Evolutionary conservation across 1,139 yeast species (phyloP).

Genomic region (Magnusiomyces paraingens): DNA sequence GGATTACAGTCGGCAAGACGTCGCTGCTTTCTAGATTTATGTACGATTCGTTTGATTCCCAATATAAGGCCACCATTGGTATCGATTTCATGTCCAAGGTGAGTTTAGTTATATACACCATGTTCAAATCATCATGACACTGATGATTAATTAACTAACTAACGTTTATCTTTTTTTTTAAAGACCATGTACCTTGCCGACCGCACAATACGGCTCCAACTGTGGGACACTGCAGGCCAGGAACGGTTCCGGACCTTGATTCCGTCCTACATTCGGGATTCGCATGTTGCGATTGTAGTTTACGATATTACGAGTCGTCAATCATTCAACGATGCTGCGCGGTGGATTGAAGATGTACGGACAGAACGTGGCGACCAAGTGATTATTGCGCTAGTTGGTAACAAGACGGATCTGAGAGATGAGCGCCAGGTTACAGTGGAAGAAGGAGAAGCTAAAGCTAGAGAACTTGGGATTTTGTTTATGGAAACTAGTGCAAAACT

Average conservation of each 20-base stretch:
- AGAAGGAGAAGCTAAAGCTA: constrained; percentile 73
- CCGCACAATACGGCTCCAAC: constrained; percentile 62
- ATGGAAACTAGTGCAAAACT: constrained; percentile 95
- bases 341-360: constrained; percentile 83
- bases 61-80: constrained; percentile 84
- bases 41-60: constrained; percentile 98
- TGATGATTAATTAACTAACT: constrained; percentile 2
- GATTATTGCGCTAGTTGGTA: constrained; percentile 69
- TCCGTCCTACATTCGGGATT: constrained; percentile 91
- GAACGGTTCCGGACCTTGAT: constrained; percentile 91
- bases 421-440: constrained; percentile 77
- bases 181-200: constrained; percentile 69
- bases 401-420: constrained; percentile 59
- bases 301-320: constrained; percentile 80
- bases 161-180: background rate
- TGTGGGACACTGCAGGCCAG: constrained; percentile 99
- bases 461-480: constrained; percentile 69
- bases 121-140: too few relatives aligned
- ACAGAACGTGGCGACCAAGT: constrained; percentile 68
- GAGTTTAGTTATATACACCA: constrained; percentile 3
- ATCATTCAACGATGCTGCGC: constrained; percentile 66
- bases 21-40: constrained; percentile 91
- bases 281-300: constrained; percentile 94
- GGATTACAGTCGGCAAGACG: constrained; percentile 73
- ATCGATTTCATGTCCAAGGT: constrained; percentile 84